Base-by-base conservation (phyloP, 306 rosid species). In the Oxytropis ochrocephala region DNA sequence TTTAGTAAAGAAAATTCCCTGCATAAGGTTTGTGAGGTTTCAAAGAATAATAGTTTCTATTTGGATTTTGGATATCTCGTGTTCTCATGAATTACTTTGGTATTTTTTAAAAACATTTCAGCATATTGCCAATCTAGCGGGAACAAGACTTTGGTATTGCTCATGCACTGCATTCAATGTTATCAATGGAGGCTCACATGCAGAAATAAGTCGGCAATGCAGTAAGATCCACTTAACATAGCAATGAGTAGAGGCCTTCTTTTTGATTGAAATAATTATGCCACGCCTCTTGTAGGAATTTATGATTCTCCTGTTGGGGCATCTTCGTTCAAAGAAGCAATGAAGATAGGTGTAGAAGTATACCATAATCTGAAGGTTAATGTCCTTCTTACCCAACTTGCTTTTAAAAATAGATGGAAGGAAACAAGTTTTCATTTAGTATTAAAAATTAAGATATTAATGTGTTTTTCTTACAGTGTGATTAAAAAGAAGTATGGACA, bases 271-370 rank as follows among this genome's bases (percentile, higher is more conserved):
- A 65, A 46, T 44, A 0, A 44, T 70, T 27, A 46, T 29, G 33
- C 14, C 14, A 13, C 36, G 7, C 13, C 70, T 63, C 67, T 38
- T 80, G 12, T 81, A 95, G 97, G 99, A 95, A 73, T 95, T 95
- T 83, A 95, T 95, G 99, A 87, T 95, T 86, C 95, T 95, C 71
- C 97, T 30, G 77, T 89, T 63, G 97, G 99, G 57, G 99, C 99
- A 75, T 82, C 87, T 64, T 83, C 97, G 19, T 95, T 95, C 86
- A 95, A 87, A 51, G 99, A 95, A 84, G 97, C 99, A 80, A 95
- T 95, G 99, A 95, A 95, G 87, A 95, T 95, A 96, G 99, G 99
- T 11, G 96, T 91, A 4, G 99, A 95, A 87, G 97, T 95, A n/a
- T 95, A 95, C 77, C 99, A 95, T 82, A 36, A 89, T 69, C 80